Evolutionary conservation across 805 yeast species (phyloP), one percentile per base, ranked within the genome.

Genomic region (Saccharomyces jurei): DNA sequence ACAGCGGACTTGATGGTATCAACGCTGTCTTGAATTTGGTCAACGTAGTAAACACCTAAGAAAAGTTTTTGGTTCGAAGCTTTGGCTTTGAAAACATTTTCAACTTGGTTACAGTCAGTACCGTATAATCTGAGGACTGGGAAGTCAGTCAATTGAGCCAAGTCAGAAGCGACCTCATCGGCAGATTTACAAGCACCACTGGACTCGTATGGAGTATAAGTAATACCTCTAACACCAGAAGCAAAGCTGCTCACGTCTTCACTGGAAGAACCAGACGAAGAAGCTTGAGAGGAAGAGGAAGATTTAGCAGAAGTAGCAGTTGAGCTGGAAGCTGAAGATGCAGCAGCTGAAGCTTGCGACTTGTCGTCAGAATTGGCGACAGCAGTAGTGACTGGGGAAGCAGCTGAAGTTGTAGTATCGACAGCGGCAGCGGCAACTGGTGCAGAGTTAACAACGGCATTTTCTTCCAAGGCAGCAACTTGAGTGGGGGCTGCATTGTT

Each of bases 61-160:
- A 87, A 86, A 60, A 87, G 67, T 74, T 86, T 82, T 77, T 87
- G 96, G 67, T 67, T 63, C 32, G 76, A 58, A 58, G 78, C 70
- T 76, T 85, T 83, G 61, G 83, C 87, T 65, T 82, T 77, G 68
- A 87, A 74, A 59, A 86, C 94, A 67, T 79, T 80, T 62, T 74
- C 81, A 61, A 86, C 94, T 76, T 87, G 94, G 78, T 74, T 70
- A 80, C 96, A 87, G 78, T 87, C 96, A 61, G 83, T 88, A 79
- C 92, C 95, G 78, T 87, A 87, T 60, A 87, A 76, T 81, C 96
- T 84, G 70, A 87, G 82, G 58, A 83, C 63, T 51, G 73, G 76
- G 74, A 70, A 87, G 55, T 68, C 81, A 14, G 81, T 57, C 60
- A 87, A 73, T 56, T 70, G 53, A 28, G 78, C 76, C 53, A 87